Conservation (phyloP, 106 monocot genomes). For the Narthecium ossifragum region DNA sequence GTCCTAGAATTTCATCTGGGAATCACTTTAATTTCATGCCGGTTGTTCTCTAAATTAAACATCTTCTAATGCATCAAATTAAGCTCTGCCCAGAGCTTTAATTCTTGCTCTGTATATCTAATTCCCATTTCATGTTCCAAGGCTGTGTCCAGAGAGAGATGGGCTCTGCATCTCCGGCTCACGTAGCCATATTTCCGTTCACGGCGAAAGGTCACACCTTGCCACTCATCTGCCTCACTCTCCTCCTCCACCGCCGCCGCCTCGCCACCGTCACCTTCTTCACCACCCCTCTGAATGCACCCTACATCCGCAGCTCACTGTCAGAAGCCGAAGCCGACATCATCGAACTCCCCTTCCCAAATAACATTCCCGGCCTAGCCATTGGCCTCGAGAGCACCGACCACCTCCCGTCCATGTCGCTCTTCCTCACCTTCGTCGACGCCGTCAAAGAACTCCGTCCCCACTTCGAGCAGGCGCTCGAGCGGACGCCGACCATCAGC, state of each 20-base stretch:
- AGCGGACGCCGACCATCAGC: neutral
- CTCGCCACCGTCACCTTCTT: slow-evolving; percentile 15
- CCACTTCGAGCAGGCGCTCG: neutral
- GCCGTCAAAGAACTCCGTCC: slow-evolving; percentile 9
- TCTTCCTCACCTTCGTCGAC: neutral
- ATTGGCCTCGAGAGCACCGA: slow-evolving; percentile 7
- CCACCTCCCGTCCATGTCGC: slow-evolving; percentile 9
- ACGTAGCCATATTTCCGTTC: slow-evolving; percentile 27
- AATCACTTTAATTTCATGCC: too few species aligned
- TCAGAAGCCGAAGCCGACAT: slow-evolving; percentile 2
- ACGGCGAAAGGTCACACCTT: slow-evolving; percentile 28
- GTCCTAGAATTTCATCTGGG: too few species aligned
- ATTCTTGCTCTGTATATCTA: too few species aligned
- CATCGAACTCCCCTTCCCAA: slow-evolving; percentile 13
- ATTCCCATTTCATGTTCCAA: too few species aligned
- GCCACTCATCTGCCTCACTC: slow-evolving; percentile 23
- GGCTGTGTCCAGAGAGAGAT: neutral
- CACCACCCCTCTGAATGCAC: slow-evolving; percentile 17
- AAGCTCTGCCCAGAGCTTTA: too few species aligned
- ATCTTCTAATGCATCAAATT: too few species aligned
- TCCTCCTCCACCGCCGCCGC: slow-evolving; percentile 1
- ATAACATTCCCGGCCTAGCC: neutral
- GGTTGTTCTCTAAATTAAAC: too few species aligned
- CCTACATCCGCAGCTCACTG: slow-evolving; percentile 19
- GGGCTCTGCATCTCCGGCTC: neutral